Base-by-base conservation (phyloP, 78 protist species). In the Cyanophora paradoxa region DNA sequence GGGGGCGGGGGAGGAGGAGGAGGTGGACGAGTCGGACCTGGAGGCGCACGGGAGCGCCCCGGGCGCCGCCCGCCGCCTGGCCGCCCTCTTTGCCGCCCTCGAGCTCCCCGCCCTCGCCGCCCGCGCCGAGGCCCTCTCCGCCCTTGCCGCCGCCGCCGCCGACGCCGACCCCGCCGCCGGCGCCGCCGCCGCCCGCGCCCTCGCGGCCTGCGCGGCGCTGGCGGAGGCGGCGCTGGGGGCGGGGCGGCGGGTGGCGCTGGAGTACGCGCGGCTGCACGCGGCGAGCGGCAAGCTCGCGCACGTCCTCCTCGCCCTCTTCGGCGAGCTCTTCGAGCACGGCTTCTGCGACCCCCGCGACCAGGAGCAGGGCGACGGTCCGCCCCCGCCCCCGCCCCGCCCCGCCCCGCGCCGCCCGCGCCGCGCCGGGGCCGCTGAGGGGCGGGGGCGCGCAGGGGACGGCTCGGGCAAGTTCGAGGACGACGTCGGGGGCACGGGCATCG, bases 401-500 rank as follows among this genome's bases (percentile, higher is more conserved):
- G 52, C 52, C 1, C 52, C n/a, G 11, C n/a, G 52, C 11, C 52
- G 52, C 19, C 19, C 2, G 52, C 52, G 52, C 52, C n/a, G 19
- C 8, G 52, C 1, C 1, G 19, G 20, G 2, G n/a, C n/a, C 52
- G 52, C 52, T 44, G 19, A 3, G 52, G n/a, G 19, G 20, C 52
- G 52, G n/a, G 20, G 52, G n/a, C 52, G 52, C 3, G 19, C n/a
- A n/a, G n/a, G n/a, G n/a, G n/a, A n/a, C n/a, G n/a, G n/a, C n/a
- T n/a, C n/a, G 22, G 57, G 68, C 3, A 68, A 57, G 3, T 6
- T 46, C 20, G 37, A 62, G 57, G 89, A 84, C 56, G 74, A 78
- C 31, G 63, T 19, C 16, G 84, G 65, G 19, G 88, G 88, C 7
- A 76, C 82, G 0, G 97, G 94, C 13, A 81, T 88, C 77, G 95